These are phyloP conservation scores for Gossypium rotundifolium DNA, from an alignment of 345 rosid species.

Conservation along the genomic window DNA sequence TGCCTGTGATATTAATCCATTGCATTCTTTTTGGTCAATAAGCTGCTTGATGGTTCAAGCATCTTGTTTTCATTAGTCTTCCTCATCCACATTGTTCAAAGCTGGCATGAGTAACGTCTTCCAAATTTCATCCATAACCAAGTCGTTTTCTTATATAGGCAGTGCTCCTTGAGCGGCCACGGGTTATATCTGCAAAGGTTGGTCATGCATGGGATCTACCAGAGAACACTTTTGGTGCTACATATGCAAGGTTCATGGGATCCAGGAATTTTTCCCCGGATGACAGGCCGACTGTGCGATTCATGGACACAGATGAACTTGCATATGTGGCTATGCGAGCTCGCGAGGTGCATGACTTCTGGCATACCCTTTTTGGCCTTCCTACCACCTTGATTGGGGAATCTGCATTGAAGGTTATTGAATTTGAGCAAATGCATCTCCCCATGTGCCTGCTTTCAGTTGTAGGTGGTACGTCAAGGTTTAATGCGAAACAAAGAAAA, in stretches of 20 bases:
- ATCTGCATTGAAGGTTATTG: conserved; percentile 68
- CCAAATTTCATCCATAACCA: neutral
- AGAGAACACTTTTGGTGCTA: conserved; percentile 67
- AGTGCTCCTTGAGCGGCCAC: conserved; percentile 56
- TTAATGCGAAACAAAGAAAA: conserved; percentile 54
- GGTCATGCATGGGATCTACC: conserved; percentile 75
- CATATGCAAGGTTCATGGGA: conserved; percentile 81
- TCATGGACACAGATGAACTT: conserved; percentile 70
- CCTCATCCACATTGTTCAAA: neutral
- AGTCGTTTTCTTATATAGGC: conserved; percentile 29
- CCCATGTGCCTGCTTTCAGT: conserved; percentile 70
- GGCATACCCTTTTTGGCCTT: conserved; percentile 70
- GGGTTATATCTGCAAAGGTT: conserved; percentile 55
- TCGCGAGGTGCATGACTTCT: conserved; percentile 75
- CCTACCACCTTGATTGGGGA: conserved; percentile 71
- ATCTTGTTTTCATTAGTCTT: neutral
- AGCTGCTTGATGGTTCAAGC: conserved; percentile 1
- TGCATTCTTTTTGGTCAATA: neutral
- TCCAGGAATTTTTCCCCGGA: conserved; percentile 77
- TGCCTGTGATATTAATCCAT: neutral
- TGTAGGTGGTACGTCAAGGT: conserved; percentile 56
- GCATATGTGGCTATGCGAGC: conserved; percentile 68
- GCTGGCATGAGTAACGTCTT: neutral
- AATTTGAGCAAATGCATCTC: conserved; percentile 70
- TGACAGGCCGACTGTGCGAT: conserved; percentile 71